Evolutionary conservation across 23 red algal genomes (phyloP).

Genomic region (Cyanidium caldarium): DNA sequence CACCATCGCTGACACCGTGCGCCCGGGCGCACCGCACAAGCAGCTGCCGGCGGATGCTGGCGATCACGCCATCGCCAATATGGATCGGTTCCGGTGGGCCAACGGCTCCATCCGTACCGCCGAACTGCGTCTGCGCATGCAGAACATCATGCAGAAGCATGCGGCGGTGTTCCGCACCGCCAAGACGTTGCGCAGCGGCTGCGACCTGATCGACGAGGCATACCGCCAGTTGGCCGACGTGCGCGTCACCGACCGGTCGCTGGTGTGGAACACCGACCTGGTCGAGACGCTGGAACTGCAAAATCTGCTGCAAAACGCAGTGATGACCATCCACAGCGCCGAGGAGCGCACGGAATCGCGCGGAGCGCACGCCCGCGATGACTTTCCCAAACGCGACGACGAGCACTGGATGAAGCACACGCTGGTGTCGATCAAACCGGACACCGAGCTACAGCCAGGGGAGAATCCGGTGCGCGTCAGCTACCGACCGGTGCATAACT

Average conservation of each 20-base stretch:
- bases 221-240: slow-evolving; percentile 53
- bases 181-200: slow-evolving; percentile 49
- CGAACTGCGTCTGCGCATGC: slow-evolving; percentile 64
- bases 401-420: slow-evolving; percentile 90
- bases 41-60: slow-evolving; percentile 22
- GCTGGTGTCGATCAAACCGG: slow-evolving; percentile 39
- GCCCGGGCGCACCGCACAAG: slow-evolving; percentile 36
- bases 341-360: slow-evolving; percentile 78
- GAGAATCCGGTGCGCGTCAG: slow-evolving; percentile 18
- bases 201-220: slow-evolving; percentile 53
- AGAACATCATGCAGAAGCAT: slow-evolving; percentile 84
- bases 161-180: slow-evolving; percentile 75
- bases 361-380: slow-evolving; percentile 82
- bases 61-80: slow-evolving; percentile 62
- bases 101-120: slow-evolving; percentile 46
- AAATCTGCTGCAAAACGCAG: slow-evolving; percentile 87
- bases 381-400: slow-evolving; percentile 78
- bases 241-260: slow-evolving; percentile 46
- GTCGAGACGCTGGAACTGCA: slow-evolving; percentile 81
- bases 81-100: slow-evolving; percentile 55
- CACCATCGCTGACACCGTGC: slow-evolving; percentile 30
- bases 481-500: slow-evolving; percentile 74
- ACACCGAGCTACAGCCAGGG: slow-evolving; percentile 10
- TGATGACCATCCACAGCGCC: slow-evolving; percentile 79
- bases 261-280: slow-evolving; percentile 93